These are phyloP conservation scores for Esteya vermicola DNA, from an alignment of 2,329 filamentous ascomycete genomes.

Conservation along the genomic window DNA sequence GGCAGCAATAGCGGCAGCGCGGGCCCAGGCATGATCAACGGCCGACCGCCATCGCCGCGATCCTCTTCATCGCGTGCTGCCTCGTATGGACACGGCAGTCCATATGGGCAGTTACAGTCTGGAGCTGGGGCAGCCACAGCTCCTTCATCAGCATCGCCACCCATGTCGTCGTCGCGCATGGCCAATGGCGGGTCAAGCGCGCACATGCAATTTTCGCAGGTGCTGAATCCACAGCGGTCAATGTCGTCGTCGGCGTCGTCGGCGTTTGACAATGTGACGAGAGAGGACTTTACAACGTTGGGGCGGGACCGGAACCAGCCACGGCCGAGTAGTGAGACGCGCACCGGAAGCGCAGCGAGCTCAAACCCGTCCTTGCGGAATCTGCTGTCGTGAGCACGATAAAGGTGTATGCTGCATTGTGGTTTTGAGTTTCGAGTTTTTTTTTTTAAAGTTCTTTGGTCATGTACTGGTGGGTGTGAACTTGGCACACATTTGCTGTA, in stretches of 20 bases:
- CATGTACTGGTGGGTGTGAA: no score
- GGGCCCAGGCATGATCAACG: conserved; percentile 19
- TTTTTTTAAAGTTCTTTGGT: neutral
- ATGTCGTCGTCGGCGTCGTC: conserved; percentile 22
- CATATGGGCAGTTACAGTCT: neutral
- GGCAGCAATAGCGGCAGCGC: conserved; percentile 2
- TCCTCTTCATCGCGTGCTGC: no score
- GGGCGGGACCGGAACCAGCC: conserved; percentile 1
- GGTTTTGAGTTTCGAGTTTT: neutral
- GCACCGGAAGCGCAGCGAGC: conserved; percentile 50
- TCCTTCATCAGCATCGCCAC: no score
- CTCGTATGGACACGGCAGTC: no score
- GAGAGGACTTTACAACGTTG: conserved; percentile 10
- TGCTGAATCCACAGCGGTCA: conserved; percentile 15
- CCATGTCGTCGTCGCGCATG: conserved; percentile 17
- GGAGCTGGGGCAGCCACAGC: neutral
- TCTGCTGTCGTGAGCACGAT: conserved; percentile 39
- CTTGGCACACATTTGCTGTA: no score
- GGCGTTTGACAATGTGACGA: conserved; percentile 10
- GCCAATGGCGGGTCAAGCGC: conserved; percentile 19
- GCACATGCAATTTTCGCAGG: conserved; percentile 22
- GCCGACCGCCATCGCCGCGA: conserved; percentile 33
- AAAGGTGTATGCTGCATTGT: neutral
- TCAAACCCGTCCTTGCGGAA: conserved; percentile 66
- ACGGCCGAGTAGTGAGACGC: conserved; percentile 7